Evolutionary conservation across 73 alveolate genomes (phyloP).

Genomic region (Stentor coeruleus): DNA sequence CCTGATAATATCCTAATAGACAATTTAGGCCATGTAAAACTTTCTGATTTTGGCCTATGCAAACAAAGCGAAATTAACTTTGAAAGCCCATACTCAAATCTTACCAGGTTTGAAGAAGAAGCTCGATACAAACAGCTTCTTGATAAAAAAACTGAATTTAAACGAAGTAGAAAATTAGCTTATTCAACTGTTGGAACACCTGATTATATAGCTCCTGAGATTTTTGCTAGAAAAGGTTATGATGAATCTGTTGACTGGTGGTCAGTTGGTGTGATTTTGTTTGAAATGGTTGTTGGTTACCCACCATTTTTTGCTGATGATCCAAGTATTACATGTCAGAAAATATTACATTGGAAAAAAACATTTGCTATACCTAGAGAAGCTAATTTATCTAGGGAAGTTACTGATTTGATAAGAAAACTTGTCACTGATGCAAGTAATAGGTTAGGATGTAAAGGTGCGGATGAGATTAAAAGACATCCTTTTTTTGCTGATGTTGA

Average conservation of each 20-base stretch:
- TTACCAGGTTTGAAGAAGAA: slow-evolving; percentile 11
- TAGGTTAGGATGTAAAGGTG: slow-evolving; percentile 80
- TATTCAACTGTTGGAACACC: slow-evolving; percentile 90
- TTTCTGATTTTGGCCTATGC: slow-evolving; percentile 61
- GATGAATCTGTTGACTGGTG: slow-evolving; percentile 88
- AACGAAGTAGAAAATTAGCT: slow-evolving; percentile 36
- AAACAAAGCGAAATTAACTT: slow-evolving; percentile 38
- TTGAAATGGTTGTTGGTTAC: slow-evolving; percentile 88
- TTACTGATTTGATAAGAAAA: slow-evolving; percentile 69
- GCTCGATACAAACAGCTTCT: not conserved
- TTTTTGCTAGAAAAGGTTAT: slow-evolving; percentile 81
- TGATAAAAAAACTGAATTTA: not conserved
- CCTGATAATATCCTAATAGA: slow-evolving; percentile 80
- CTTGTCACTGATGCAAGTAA: slow-evolving; percentile 66
- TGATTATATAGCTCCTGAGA: slow-evolving; percentile 98
- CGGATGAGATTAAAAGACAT: slow-evolving; percentile 84
- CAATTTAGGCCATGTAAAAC: slow-evolving; percentile 75
- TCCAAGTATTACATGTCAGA: slow-evolving; percentile 77
- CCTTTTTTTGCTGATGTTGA: slow-evolving; percentile 87
- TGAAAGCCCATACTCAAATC: not conserved
- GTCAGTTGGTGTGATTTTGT: slow-evolving; percentile 84
- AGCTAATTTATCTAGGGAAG: slow-evolving; percentile 73
- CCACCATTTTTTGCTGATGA: slow-evolving; percentile 86
- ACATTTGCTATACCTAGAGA: slow-evolving; percentile 69
- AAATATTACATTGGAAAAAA: slow-evolving; percentile 78